A percentile compares a stretch with the other conserved stretches of the same genome.
Evolutionary conservation across 2,329 filamentous ascomycete genomes (phyloP).

Genomic region (Alternaria burnsii): DNA sequence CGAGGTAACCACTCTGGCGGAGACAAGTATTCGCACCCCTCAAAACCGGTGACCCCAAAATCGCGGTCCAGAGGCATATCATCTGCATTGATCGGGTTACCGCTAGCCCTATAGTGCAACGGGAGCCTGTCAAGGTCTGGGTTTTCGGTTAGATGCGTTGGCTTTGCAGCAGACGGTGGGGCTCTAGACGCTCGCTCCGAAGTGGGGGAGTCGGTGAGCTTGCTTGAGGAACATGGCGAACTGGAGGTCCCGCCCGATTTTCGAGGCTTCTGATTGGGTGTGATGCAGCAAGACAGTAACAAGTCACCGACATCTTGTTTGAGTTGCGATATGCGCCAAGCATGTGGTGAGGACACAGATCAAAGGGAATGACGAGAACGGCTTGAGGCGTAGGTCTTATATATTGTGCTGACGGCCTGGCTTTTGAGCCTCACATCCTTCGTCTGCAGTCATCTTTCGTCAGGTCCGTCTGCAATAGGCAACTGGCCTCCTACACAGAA

Average conservation of each 20-base stretch:
- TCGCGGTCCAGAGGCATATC: slow-evolving; percentile 34
- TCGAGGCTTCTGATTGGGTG: slow-evolving; percentile 29
- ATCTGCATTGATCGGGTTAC: slow-evolving; percentile 30
- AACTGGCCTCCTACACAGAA: not conserved
- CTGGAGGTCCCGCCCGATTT: slow-evolving; percentile 18
- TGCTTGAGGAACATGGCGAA: slow-evolving; percentile 23
- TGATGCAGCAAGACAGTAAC: not conserved
- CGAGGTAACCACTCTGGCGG: not conserved
- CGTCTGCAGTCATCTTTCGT: slow-evolving; percentile 20
- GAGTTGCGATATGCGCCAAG: slow-evolving; percentile 40
- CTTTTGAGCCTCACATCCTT: slow-evolving; percentile 39
- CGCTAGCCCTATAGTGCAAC: slow-evolving; percentile 32
- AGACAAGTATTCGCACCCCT: slow-evolving; percentile 5
- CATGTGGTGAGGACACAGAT: slow-evolving; percentile 24
- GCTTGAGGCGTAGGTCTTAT: slow-evolving; percentile 18
- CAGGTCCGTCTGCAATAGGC: not conserved
- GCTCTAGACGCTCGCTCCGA: slow-evolving; percentile 29
- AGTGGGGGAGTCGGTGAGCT: slow-evolving; percentile 45
- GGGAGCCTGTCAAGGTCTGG: slow-evolving; percentile 29
- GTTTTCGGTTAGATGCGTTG: slow-evolving; percentile 46
- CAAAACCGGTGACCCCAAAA: slow-evolving; percentile 28
- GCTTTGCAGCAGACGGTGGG: slow-evolving; percentile 39
- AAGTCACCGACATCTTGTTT: slow-evolving; percentile 39
- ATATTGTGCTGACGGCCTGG: slow-evolving; percentile 25
- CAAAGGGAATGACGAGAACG: slow-evolving; percentile 14